These are phyloP conservation scores for Parasarocladium wereldwijsianum DNA, from an alignment of 2,329 filamentous ascomycete genomes.

Conservation along the genomic window DNA sequence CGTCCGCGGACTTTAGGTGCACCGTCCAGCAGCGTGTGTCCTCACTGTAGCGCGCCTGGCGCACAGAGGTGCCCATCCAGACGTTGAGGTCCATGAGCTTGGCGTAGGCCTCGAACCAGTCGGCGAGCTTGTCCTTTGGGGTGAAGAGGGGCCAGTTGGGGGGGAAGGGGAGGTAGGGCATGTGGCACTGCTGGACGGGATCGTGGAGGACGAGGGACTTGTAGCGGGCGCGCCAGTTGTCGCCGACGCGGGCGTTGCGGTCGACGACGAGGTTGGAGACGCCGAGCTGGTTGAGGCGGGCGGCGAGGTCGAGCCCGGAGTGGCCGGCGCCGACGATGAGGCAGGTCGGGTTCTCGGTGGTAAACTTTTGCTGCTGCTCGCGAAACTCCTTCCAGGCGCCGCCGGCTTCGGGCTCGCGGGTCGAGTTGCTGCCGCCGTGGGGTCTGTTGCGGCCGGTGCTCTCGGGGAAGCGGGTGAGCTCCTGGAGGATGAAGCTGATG, in stretches of 20 bases:
- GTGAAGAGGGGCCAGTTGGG: conserved; percentile 50
- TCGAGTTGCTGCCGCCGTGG: conserved; percentile 11
- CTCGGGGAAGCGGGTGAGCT: conserved; percentile 10
- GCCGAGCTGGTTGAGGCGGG: conserved; percentile 29
- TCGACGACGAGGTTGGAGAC: conserved; percentile 30
- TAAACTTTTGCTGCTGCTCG: conserved; percentile 9
- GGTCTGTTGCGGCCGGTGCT: conserved; percentile 2
- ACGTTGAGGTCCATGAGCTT: conserved; percentile 48
- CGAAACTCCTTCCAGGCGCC: conserved; percentile 13
- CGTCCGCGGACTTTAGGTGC: conserved; percentile 27
- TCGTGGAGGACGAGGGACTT: conserved; percentile 45
- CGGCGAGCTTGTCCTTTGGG: conserved; percentile 51
- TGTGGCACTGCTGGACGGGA: conserved; percentile 41
- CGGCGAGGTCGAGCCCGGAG: conserved; percentile 25
- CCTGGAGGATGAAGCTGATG: conserved; percentile 12
- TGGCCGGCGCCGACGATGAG: conserved; percentile 20
- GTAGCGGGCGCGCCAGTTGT: conserved; percentile 47
- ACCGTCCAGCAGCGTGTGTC: conserved; percentile 37
- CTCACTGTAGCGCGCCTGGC: conserved; percentile 32
- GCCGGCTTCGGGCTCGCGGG: conserved; percentile 11
- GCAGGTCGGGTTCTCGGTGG: conserved; percentile 19
- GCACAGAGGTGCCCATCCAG: conserved; percentile 28
- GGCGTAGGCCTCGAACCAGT: conserved; percentile 50
- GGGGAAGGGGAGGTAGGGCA: conserved; percentile 48
- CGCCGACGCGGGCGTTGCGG: conserved; percentile 23